phyloP scores from a whole-genome alignment of 257 asterid genomes.

The Fraxinus americana region DNA sequence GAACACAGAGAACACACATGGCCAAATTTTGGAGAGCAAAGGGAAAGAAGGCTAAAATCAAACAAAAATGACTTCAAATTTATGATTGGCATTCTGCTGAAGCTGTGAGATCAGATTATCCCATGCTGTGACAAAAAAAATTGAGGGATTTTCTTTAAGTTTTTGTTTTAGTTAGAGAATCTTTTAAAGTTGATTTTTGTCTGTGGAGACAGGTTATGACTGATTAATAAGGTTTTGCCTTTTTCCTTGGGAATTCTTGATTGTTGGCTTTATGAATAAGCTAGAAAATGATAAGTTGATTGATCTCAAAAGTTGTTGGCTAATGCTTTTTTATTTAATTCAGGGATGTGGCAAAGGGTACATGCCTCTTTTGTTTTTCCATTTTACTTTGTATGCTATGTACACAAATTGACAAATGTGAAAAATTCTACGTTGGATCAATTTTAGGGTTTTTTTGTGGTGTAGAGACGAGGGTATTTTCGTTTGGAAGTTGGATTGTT shows the following conservation, averaged over 20 bases:
- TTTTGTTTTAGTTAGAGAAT: background rate
- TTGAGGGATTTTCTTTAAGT: background rate
- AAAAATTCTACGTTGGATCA: no score
- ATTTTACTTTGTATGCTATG: no score
- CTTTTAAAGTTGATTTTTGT: background rate
- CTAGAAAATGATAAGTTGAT: background rate
- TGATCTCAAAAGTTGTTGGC: background rate
- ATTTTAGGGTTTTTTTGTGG: no score
- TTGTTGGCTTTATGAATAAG: background rate
- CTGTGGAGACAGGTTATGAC: background rate
- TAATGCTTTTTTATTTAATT: background rate
- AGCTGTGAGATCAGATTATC: background rate
- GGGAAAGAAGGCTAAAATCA: background rate
- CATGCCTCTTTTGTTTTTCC: no score
- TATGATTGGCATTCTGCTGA: background rate
- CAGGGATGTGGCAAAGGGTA: no score
- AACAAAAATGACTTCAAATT: background rate
- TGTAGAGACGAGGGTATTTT: no score
- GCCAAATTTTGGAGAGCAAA: background rate
- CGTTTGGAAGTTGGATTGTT: no score
- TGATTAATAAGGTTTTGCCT: background rate
- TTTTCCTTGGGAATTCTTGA: background rate
- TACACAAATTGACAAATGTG: no score
- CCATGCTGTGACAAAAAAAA: background rate
- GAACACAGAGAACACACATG: background rate